phyloP scores from a whole-genome alignment of 2,329 filamentous ascomycete species.

The Trichoderma afroharzianum region DNA sequence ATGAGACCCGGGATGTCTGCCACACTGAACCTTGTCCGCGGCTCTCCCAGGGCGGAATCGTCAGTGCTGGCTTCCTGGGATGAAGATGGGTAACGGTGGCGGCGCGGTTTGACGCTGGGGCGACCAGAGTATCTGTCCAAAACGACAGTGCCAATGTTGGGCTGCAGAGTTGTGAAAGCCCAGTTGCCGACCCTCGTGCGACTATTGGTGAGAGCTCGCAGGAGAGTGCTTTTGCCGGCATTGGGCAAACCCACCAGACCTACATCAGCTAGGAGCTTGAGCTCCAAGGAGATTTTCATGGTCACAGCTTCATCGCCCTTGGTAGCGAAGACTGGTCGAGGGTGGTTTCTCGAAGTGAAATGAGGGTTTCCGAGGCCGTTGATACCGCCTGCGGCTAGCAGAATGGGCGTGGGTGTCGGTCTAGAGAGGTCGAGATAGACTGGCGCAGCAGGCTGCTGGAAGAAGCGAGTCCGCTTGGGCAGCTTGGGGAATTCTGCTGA shows the following conservation, averaged over 20 bases:
- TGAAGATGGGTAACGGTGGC: conserved; percentile 33
- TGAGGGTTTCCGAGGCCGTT: conserved; percentile 93
- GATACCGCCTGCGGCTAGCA: conserved; percentile 82
- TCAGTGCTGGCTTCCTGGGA: conserved; percentile 41
- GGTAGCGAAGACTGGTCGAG: conserved; percentile 82
- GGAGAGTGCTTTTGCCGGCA: conserved; percentile 89
- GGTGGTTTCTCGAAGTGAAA: conserved; percentile 73
- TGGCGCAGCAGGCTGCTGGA: conserved; percentile 68
- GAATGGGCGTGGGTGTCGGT: conserved; percentile 76
- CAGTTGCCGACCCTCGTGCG: conserved; percentile 87
- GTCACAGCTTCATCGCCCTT: conserved; percentile 76
- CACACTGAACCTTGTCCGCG: conserved; percentile 80
- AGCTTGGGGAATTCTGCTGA: conserved; percentile 48
- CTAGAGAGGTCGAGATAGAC: conserved; percentile 69
- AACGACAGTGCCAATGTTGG: conserved; percentile 93
- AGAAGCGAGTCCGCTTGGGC: conserved; percentile 49
- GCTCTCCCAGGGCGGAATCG: conserved; percentile 38
- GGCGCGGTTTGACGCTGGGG: conserved; percentile 48
- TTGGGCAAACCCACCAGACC: conserved; percentile 94
- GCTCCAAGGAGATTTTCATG: conserved; percentile 78
- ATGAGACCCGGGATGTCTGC: conserved; percentile 95
- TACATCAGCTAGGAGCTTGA: conserved; percentile 93
- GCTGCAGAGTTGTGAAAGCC: conserved; percentile 94
- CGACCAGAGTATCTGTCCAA: conserved; percentile 82
- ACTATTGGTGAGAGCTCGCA: conserved; percentile 83